phyloP scores from a whole-genome alignment of 2,329 filamentous ascomycete genomes.

The Pseudocercospora cruenta region DNA sequence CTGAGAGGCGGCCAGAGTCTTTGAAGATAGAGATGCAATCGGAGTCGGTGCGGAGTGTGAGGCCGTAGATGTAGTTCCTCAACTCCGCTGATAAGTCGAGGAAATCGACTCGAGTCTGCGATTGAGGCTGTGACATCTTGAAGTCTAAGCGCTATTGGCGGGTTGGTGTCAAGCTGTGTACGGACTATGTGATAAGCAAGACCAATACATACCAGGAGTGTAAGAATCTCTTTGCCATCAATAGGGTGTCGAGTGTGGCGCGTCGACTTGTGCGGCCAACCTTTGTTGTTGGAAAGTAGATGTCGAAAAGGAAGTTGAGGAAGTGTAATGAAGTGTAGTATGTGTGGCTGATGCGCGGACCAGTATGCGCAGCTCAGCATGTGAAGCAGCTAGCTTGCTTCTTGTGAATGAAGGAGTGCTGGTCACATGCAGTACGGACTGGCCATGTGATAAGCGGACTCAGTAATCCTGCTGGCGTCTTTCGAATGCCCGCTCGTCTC shows the following conservation, averaged over 20 bases:
- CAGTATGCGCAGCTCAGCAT: not conserved
- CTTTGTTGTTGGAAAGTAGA: not conserved
- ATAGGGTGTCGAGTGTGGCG: not conserved
- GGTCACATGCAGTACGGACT: not conserved
- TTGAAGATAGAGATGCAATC: not conserved
- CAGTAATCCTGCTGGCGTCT: too few relatives aligned
- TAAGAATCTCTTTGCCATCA: not conserved
- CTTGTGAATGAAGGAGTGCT: not conserved
- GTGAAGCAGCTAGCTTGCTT: not conserved
- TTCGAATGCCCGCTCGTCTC: too few relatives aligned
- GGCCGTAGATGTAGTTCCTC: not conserved
- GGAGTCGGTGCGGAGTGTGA: not conserved
- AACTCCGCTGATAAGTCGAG: not conserved
- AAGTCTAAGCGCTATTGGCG: not conserved
- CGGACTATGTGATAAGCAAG: not conserved
- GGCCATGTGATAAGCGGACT: too few relatives aligned
- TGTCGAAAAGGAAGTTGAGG: too few relatives aligned
- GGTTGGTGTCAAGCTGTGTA: not conserved
- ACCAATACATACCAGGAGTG: not conserved
- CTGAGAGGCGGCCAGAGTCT: not conserved
- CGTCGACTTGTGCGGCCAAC: not conserved
- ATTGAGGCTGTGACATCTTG: not conserved
- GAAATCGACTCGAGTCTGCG: not conserved
- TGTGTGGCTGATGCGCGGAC: too few relatives aligned
- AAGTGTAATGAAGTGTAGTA: too few relatives aligned